Evolutionary conservation across 2,329 filamentous ascomycete species (phyloP), one percentile per base, ranked within the genome.

Genomic region (Coccinonectria pachysandricola): DNA sequence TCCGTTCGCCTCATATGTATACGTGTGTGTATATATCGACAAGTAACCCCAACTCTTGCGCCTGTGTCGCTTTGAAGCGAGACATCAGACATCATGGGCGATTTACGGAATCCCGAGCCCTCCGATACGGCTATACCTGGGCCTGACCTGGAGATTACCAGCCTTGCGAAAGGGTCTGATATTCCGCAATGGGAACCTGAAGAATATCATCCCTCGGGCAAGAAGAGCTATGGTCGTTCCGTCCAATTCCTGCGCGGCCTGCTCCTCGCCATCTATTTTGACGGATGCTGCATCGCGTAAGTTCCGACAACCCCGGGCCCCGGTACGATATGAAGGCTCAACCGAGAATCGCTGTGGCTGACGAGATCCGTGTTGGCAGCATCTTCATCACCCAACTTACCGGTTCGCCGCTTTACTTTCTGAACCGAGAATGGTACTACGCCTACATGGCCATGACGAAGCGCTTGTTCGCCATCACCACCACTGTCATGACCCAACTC

Each of bases 381-480:
- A 74, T 81, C 45, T 70, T 72, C 42, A 52, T 71, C 11, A 84
- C 83, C 6, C 84, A 93, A 47, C 65, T 86, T 36, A 59, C 92
- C 31, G 85, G 85, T 17, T 57, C 72, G 1, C 83, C 83, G 3
- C 56, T 93, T 24, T 91, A 91, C 50, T 68, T 76, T 35, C 60
- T 85, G 45, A 79, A 85, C 50, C 73, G 73, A 31, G 76, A 84
- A 23, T 71, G 81, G 47, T 93, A 84, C 60, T 81, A 92, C 54
- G 71, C 77, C 36, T 92, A 85, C 58, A 92, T 93, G 73, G 75
- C 83, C 20, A 70, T 85, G 52, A 91, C 84, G 8, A 93, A 93
- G 54, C 74, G 83, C 47, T 82, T 73, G 2, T 92, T 92, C 52
- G 82, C 80, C 19, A 67, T 92, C 10, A 60, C 85, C 22, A 75